Conservation (phyloP, 1,139 yeast species). For the Scheffersomyces stambukii region DNA sequence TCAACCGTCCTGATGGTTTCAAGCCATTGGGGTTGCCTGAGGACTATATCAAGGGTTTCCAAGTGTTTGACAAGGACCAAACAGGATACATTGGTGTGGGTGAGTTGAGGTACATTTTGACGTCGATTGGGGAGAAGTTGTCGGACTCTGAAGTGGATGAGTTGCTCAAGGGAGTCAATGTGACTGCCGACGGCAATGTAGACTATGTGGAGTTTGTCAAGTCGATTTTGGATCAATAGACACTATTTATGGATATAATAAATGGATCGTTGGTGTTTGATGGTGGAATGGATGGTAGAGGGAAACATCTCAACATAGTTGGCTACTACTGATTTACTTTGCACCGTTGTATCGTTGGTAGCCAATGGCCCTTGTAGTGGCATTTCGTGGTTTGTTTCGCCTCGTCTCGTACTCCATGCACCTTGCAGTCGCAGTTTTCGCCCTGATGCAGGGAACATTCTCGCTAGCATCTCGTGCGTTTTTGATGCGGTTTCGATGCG, state of each 20-base stretch:
- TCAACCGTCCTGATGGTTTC: slow-evolving; percentile 87
- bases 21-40: slow-evolving; percentile 91
- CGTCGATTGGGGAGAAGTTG: slow-evolving; percentile 90
- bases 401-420: too few relatives aligned
- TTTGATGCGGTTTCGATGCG: too few relatives aligned
- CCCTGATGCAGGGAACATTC: too few relatives aligned
- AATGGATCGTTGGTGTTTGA: too few relatives aligned
- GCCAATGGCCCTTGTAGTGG: too few relatives aligned
- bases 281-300: too few relatives aligned
- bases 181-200: slow-evolving; percentile 89
- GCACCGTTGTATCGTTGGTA: too few relatives aligned
- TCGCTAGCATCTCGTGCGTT: too few relatives aligned
- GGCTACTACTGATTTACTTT: too few relatives aligned
- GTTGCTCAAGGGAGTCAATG: slow-evolving; percentile 89
- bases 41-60: slow-evolving; percentile 95
- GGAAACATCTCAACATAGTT: too few relatives aligned
- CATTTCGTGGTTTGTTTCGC: too few relatives aligned
- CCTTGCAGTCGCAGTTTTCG: too few relatives aligned
- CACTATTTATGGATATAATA: slow-evolving; percentile 1
- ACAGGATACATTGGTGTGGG: slow-evolving; percentile 98
- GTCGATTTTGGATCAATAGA: slow-evolving; percentile 81
- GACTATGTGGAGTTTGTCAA: slow-evolving; percentile 94
- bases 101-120: slow-evolving; percentile 87
- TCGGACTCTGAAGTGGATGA: slow-evolving; percentile 92
- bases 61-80: slow-evolving; percentile 92